Conservation (phyloP, 75 land plant species). For the Isoetes taiwanensis region DNA sequence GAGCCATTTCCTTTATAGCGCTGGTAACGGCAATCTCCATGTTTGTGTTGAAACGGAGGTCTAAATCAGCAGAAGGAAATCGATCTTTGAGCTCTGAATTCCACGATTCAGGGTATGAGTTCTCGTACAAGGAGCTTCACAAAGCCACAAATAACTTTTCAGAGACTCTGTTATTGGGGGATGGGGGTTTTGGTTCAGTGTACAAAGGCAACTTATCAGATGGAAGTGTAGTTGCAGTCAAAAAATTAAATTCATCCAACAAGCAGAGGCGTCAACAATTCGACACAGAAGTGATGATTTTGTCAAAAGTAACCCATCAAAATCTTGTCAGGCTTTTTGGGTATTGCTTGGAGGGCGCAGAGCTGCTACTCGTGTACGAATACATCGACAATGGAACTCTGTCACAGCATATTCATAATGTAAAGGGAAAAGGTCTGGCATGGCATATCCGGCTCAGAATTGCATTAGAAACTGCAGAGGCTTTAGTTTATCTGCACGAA, state of each 20-base stretch:
- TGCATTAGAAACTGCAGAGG: not conserved
- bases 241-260: not conserved
- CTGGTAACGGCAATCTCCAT: no score
- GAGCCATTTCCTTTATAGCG: no score
- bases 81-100: no score
- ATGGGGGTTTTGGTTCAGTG: slow-evolving; percentile 1
- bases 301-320: not conserved
- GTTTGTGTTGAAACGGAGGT: no score
- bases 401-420: not conserved
- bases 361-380: slow-evolving; percentile 6
- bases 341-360: not conserved
- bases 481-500: not conserved
- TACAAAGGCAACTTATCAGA: slow-evolving; percentile 1
- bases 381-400: not conserved
- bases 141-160: not conserved
- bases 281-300: no score
- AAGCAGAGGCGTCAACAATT: no score
- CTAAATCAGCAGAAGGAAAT: no score
- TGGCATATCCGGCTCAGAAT: not conserved
- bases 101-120: no score
- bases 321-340: not conserved
- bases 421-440: not conserved
- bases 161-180: not conserved
- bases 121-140: not conserved
- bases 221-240: slow-evolving; percentile 1